Percentiles rank a stretch among this genome's conserved stretches.
Conservation (phyloP, 768 basidiomycete species). For the Termitomyces sp. region DNA sequence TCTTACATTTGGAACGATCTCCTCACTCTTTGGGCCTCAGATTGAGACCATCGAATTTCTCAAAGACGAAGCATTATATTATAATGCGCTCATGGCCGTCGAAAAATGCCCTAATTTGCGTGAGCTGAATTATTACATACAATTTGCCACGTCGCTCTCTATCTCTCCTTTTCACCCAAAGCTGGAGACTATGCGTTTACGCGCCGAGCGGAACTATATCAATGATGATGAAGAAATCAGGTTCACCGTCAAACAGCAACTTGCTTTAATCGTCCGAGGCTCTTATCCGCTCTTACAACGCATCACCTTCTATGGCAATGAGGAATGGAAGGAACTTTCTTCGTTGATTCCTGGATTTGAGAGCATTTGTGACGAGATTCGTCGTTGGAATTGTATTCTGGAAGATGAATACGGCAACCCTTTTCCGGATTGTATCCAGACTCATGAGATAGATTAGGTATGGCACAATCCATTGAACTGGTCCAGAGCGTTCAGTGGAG, state of each 20-base stretch:
- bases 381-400: too few species aligned
- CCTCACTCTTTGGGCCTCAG: slow-evolving; percentile 12
- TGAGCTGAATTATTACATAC: slow-evolving; percentile 11
- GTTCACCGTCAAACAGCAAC: background rate
- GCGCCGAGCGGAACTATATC: background rate
- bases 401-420: slow-evolving; percentile 4
- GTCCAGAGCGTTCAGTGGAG: too few species aligned
- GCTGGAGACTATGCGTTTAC: slow-evolving; percentile 9
- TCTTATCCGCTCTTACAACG: slow-evolving; percentile 3
- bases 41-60: slow-evolving; percentile 14
- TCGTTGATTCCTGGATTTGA: background rate
- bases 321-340: background rate
- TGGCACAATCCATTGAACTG: too few species aligned
- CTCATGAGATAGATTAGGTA: background rate
- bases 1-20: slow-evolving; percentile 3
- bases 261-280: background rate
- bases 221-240: background rate
- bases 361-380: background rate
- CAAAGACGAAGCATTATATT: slow-evolving; percentile 2
- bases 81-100: background rate
- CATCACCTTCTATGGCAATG: slow-evolving; percentile 2
- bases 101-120: slow-evolving; percentile 11
- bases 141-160: background rate
- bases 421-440: background rate
- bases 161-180: background rate